Evolutionary conservation across 257 asterid genomes (phyloP).

Genomic region (Penstemon barbatus): DNA sequence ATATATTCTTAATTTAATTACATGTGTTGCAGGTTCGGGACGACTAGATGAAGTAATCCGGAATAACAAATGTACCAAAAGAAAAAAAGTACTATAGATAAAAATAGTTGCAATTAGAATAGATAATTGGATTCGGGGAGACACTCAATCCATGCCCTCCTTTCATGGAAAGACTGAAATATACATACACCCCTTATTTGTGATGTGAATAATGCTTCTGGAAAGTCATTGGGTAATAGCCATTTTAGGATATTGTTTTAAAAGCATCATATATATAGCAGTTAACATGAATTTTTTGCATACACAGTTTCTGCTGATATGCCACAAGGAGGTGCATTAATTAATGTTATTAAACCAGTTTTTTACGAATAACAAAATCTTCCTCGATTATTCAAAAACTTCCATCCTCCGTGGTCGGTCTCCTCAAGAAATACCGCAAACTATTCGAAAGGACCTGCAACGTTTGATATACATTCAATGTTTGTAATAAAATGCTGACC

Average conservation of each 20-base stretch:
- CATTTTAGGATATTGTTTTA: background rate
- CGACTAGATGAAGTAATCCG: no score
- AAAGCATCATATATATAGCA: background rate
- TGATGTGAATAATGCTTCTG: background rate
- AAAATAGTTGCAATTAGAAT: no score
- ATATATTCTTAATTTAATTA: no score
- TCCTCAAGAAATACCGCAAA: constrained; percentile 76
- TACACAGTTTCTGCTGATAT: background rate
- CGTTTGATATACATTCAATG: background rate
- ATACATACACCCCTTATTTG: background rate
- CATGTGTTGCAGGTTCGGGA: no score
- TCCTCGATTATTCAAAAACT: constrained; percentile 60
- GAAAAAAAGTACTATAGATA: no score
- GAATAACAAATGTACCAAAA: no score
- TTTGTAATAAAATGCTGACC: background rate
- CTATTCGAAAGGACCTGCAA: constrained; percentile 88
- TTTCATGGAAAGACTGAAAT: background rate
- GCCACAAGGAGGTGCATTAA: constrained; percentile 5
- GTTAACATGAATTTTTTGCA: background rate
- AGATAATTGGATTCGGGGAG: no score
- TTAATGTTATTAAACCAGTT: background rate
- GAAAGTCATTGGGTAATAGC: background rate
- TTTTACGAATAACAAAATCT: background rate
- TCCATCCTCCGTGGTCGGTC: constrained; percentile 82
- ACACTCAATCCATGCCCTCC: background rate